Percentiles rank a stretch among this genome's conserved stretches.
These are phyloP conservation scores for Solanum hybrid DNA, from an alignment of 305 asterid genomes.

Conservation along the genomic window DNA sequence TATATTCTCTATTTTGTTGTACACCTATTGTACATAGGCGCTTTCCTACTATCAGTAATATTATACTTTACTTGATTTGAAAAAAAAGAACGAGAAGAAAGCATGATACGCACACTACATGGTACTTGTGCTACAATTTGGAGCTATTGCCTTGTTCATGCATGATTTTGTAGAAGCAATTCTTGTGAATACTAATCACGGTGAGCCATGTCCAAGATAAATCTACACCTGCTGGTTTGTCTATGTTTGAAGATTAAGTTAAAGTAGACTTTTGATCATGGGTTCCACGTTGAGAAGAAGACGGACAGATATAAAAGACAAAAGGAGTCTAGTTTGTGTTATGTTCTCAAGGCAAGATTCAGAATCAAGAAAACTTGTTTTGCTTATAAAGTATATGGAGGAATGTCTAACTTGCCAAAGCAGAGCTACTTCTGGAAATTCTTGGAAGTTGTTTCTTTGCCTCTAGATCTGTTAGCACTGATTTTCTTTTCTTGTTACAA, in stretches of 20 bases:
- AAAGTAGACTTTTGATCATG: background rate
- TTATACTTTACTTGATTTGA: conserved; percentile 3
- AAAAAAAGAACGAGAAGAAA: background rate
- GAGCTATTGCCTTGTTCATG: background rate
- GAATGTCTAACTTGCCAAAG: background rate
- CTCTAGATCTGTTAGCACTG: background rate
- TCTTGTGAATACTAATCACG: background rate
- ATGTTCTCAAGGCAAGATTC: background rate
- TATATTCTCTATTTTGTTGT: background rate
- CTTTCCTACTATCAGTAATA: background rate
- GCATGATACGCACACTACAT: background rate
- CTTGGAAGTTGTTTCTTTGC: background rate
- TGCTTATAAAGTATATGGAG: background rate
- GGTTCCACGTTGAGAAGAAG: background rate
- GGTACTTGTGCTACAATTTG: background rate
- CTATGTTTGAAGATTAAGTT: background rate
- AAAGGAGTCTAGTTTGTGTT: background rate
- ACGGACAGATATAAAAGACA: background rate
- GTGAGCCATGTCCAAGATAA: background rate
- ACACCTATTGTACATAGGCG: background rate
- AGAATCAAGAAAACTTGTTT: background rate
- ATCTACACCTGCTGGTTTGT: background rate
- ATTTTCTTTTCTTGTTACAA: background rate
- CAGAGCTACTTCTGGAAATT: background rate
- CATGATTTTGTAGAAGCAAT: background rate